Conservation (phyloP, 768 basidiomycete species). For the Dioszegia aurantiaca region DNA sequence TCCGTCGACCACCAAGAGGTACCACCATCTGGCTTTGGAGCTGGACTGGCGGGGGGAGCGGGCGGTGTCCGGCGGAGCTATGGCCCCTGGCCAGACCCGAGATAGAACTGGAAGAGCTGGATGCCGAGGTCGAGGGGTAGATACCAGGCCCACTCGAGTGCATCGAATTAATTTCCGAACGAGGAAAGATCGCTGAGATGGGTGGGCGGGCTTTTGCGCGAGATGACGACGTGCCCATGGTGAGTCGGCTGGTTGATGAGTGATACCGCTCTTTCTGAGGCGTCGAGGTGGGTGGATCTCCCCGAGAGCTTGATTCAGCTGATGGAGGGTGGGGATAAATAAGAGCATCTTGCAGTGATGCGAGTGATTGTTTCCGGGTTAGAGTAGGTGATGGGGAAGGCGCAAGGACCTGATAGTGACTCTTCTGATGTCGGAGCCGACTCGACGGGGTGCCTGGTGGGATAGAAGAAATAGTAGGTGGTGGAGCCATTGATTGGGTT, state of each 20-base stretch:
- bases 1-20: slow-evolving; percentile 4
- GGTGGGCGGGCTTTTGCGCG: slow-evolving; percentile 71
- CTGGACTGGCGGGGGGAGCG: background rate
- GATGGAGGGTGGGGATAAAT: slow-evolving; percentile 7
- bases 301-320: background rate
- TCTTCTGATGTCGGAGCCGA: slow-evolving; percentile 47
- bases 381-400: slow-evolving; percentile 24
- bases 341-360: slow-evolving; percentile 41
- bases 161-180: background rate
- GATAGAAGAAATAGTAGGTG: slow-evolving; percentile 14
- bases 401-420: slow-evolving; percentile 36
- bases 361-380: slow-evolving; percentile 38
- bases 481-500: slow-evolving; percentile 13
- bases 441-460: slow-evolving; percentile 25
- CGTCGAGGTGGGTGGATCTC: slow-evolving; percentile 2
- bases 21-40: slow-evolving; percentile 8
- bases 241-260: slow-evolving; percentile 55
- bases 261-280: slow-evolving; percentile 24
- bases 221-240: slow-evolving; percentile 75
- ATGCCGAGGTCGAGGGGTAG: background rate
- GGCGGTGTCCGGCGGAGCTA: too few species aligned
- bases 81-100: slow-evolving; percentile 6
- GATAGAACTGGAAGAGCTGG: slow-evolving; percentile 6
- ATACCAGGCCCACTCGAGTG: background rate
- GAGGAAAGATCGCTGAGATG: slow-evolving; percentile 70